phyloP scores from a whole-genome alignment of 352 stramenopile genomes.

The Plasmopara muralis region DNA sequence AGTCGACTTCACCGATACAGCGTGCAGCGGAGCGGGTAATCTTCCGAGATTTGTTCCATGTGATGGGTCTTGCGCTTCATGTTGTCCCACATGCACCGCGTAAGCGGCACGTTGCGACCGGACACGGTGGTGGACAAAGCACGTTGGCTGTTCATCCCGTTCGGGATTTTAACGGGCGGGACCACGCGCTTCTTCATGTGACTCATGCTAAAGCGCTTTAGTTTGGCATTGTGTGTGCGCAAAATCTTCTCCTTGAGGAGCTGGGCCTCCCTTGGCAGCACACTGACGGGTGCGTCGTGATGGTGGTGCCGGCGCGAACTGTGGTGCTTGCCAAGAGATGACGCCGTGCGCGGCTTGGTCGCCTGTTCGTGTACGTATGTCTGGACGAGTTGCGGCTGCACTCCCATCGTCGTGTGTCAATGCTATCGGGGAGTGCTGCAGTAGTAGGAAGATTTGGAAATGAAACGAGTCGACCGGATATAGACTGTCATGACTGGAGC shows the following conservation, averaged over 20 bases:
- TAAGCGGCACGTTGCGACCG: slow-evolving; percentile 40
- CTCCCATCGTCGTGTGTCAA: slow-evolving; percentile 27
- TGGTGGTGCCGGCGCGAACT: slow-evolving; percentile 28
- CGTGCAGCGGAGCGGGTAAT: slow-evolving; percentile 32
- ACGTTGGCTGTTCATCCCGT: slow-evolving; percentile 35
- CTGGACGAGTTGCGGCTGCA: slow-evolving; percentile 30
- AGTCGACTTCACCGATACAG: slow-evolving; percentile 22
- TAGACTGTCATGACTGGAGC: no score
- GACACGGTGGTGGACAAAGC: slow-evolving; percentile 30
- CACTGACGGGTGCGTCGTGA: slow-evolving; percentile 17
- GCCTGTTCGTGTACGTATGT: no score
- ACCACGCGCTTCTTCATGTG: slow-evolving; percentile 52
- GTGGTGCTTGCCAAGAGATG: slow-evolving; percentile 24
- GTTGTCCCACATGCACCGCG: slow-evolving; percentile 37
- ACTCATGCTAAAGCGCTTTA: slow-evolving; percentile 42
- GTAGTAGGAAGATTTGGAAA: no score
- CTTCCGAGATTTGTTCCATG: slow-evolving; percentile 49
- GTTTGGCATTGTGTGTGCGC: slow-evolving; percentile 34
- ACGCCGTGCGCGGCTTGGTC: slow-evolving; percentile 11
- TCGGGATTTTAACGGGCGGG: slow-evolving; percentile 35
- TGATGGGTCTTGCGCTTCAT: slow-evolving; percentile 34
- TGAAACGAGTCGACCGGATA: no score
- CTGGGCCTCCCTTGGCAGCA: slow-evolving; percentile 29
- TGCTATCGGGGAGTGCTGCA: no score
- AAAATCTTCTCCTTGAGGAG: slow-evolving; percentile 49